Conservation (phyloP, 2,329 filamentous ascomycete species). For the Colletotrichum orbiculare region DNA sequence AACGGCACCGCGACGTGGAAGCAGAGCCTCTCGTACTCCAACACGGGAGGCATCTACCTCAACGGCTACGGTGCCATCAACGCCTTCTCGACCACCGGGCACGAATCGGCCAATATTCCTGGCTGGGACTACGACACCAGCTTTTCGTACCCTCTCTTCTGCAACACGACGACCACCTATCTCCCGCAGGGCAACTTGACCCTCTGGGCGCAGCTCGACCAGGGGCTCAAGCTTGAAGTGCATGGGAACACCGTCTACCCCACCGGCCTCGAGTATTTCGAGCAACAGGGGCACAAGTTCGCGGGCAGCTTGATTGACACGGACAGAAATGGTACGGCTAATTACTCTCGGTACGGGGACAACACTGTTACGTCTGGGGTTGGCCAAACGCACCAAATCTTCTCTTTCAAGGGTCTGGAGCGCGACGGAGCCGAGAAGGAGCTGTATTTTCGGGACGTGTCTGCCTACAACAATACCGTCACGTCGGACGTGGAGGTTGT, state of each 20-base stretch:
- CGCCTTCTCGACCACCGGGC: slow-evolving; percentile 45
- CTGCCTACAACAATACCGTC: slow-evolving; percentile 64
- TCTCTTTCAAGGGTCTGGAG: slow-evolving; percentile 61
- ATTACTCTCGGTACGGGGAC: slow-evolving; percentile 60
- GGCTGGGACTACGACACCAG: slow-evolving; percentile 44
- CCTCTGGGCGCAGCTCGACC: slow-evolving; percentile 54
- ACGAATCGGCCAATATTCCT: slow-evolving; percentile 39
- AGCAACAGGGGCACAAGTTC: slow-evolving; percentile 21
- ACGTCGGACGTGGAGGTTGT: slow-evolving; percentile 56
- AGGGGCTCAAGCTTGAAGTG: slow-evolving; percentile 52
- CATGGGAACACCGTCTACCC: slow-evolving; percentile 61
- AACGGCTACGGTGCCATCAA: slow-evolving; percentile 41
- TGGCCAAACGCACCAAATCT: slow-evolving; percentile 67
- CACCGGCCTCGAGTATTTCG: slow-evolving; percentile 69
- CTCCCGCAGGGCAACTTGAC: slow-evolving; percentile 56
- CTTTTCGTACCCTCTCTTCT: slow-evolving; percentile 70
- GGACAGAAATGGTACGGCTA: slow-evolving; percentile 67
- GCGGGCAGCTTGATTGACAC: slow-evolving; percentile 55
- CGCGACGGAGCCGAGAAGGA: slow-evolving; percentile 44
- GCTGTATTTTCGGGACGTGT: slow-evolving; percentile 69
- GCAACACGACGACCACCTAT: slow-evolving; percentile 61
- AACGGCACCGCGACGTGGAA: slow-evolving; percentile 60
- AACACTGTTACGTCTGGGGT: slow-evolving; percentile 59
- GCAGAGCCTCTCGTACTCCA: slow-evolving; percentile 67
- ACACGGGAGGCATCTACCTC: slow-evolving; percentile 54